Base-by-base conservation (phyloP, 495 filamentous ascomycete genomes). In the Penicillium nucicola region DNA sequence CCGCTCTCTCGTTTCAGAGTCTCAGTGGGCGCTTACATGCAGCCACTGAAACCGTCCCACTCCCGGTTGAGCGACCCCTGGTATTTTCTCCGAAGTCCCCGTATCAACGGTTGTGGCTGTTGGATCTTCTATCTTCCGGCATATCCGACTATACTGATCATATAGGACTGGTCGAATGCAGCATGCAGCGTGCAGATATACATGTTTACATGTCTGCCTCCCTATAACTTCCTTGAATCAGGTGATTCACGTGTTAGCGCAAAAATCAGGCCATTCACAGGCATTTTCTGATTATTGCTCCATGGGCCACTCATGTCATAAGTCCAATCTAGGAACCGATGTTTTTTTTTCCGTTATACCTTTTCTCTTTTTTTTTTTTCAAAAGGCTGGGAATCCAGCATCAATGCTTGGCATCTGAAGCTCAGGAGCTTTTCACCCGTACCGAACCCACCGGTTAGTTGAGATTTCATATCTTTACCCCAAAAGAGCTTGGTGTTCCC, bases 1-100 rank as follows among this genome's bases (percentile, higher is more conserved):
- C 61, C 61, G 61, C 63, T 45, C 39, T 43, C 45, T 50, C 38
- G 65, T 68, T 68, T 68, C 65, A 68, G 61, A 60, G 25, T 58
- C 40, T n/a, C 38, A 43, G 53, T 60, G 55, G 60, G 63, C 63
- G 63, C 63, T 64, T 66, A 66, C 60, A 49, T 57, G 62, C 62
- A 64, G 57, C 56, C 54, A 61, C 39, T 64, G 53, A 58, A 57
- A 61, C 56, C 41, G 43, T 47, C 42, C 43, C 35, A 46, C 39
- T 33, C 25, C 17, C 33, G 11, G 12, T n/a, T 25, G 12, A 33
- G 17, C 34, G 39, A 14, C 23, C 15, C 34, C 37, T 50, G 19
- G 13, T 31, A 55, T 57, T 55, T 57, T 53, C 58, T 58, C 58
- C 61, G 57, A 61, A 1, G 12, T 43, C 31, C 15, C 35, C 46